Evolutionary conservation across 208 protist genomes (phyloP), one percentile per base, ranked within the genome.

Genomic region (Trypanosoma congolense): DNA sequence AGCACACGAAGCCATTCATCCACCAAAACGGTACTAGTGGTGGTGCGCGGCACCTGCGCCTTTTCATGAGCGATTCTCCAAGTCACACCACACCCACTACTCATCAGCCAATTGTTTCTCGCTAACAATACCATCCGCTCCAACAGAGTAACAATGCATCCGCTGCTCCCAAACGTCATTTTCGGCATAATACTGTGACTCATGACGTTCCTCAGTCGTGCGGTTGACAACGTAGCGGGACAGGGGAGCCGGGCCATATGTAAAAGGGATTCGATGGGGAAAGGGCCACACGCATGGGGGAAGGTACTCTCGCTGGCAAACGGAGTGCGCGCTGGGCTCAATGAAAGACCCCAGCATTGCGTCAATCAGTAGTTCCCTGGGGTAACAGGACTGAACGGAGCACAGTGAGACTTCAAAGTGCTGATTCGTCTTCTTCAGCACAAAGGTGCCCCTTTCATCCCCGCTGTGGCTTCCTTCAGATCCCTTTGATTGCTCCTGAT

Each of bases 241-340:
- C 44, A 38, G 36, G 16, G 56, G 59, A n/a, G 36, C n/a, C 36
- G 66, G 41, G 30, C 22, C 59, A 21, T 47, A 80, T 3, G 67
- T 75, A 40, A 70, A 75, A 2, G 73, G 73, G 56, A 80, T 75
- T 28, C 73, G 73, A 36, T 80, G 62, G 0, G 46, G 38, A 35
- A 56, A 70, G 4, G 73, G 65, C 73, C 73, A 80, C 14, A 68
- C 65, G 35, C 49, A 57, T 0, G 69, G 56, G 3, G 57, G 59
- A 44, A 67, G 30, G 33, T 77, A 77, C 51, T 77, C 61, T 29
- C 63, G 56, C 12, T 60, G 59, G 40, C 70, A 77, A 5, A 68
- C 64, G 14, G 30, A 35, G 18, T 48, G 64, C 16, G 55, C 59
- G 25, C 48, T 41, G 4, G 48, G 24, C 43, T 77, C 59, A 22